phyloP scores from a whole-genome alignment of 768 basidiomycete genomes.

The Mycena capillaripes region DNA sequence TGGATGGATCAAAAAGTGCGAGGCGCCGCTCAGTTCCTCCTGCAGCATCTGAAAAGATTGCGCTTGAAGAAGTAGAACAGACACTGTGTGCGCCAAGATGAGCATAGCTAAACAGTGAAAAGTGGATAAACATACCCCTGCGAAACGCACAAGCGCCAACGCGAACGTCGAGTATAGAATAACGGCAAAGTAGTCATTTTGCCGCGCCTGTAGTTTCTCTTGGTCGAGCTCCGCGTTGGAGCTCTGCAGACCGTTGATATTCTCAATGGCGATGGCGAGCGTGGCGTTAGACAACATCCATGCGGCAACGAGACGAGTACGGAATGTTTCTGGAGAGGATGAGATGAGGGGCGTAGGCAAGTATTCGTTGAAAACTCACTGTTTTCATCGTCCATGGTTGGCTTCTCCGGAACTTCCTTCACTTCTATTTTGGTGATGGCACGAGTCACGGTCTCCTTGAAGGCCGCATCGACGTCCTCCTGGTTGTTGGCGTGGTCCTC shows the following conservation, averaged over 20 bases:
- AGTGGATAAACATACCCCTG: conserved; percentile 58
- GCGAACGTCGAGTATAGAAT: conserved; percentile 73
- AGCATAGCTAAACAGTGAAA: not conserved
- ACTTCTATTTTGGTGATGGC: conserved; percentile 75
- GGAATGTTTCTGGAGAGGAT: conserved; percentile 68
- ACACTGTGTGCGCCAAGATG: conserved; percentile 56
- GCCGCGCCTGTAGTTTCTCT: conserved; percentile 45
- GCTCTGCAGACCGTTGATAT: conserved; percentile 56
- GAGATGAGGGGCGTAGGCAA: not conserved
- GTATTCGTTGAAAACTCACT: conserved; percentile 39
- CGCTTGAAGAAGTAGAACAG: conserved; percentile 76
- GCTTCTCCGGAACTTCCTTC: conserved; percentile 71
- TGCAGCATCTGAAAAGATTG: conserved; percentile 76
- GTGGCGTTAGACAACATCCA: conserved; percentile 79
- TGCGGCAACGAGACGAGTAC: conserved; percentile 80
- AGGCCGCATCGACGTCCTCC: conserved; percentile 85
- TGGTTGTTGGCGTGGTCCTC: conserved; percentile 81
- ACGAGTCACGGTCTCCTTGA: conserved; percentile 86
- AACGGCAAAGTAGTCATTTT: conserved; percentile 69
- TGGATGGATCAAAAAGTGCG: conserved; percentile 13
- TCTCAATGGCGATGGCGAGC: conserved; percentile 72
- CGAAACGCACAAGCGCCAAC: conserved; percentile 68
- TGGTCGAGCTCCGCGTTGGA: conserved; percentile 3
- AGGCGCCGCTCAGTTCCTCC: conserved; percentile 60
- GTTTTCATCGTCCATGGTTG: conserved; percentile 84